These are phyloP conservation scores for Mycothermus thermophilus DNA, from an alignment of 495 filamentous ascomycete genomes.

Conservation along the genomic window DNA sequence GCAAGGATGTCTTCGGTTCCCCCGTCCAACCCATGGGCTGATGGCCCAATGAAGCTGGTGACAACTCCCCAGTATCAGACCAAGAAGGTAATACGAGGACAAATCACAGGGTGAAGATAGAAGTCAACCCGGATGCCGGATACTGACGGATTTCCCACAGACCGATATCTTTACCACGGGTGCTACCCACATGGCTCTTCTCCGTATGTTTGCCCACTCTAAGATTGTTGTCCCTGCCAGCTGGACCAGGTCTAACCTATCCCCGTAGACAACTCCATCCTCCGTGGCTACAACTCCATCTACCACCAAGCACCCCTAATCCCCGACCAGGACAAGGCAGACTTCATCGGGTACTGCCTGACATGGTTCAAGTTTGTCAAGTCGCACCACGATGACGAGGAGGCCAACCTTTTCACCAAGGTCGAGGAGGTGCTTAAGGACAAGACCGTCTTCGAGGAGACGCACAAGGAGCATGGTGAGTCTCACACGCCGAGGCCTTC, in stretches of 20 bases:
- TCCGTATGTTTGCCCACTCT: no score
- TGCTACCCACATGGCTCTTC: conserved; percentile 45
- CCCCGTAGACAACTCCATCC: conserved; percentile 39
- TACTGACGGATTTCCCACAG: conserved; percentile 9
- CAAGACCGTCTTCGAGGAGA: conserved; percentile 31
- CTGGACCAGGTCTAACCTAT: no score
- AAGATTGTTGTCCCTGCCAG: no score
- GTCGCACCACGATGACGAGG: conserved; percentile 42
- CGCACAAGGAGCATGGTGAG: conserved; percentile 38
- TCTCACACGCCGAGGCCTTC: neutral
- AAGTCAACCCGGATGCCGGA: no score
- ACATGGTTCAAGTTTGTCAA: conserved; percentile 40
- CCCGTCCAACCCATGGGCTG: conserved; percentile 32
- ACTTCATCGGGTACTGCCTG: conserved; percentile 38
- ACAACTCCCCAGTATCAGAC: conserved; percentile 33
- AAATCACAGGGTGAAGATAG: neutral
- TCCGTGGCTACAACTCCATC: conserved; percentile 47
- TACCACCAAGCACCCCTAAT: conserved; percentile 37
- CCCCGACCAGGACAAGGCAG: conserved; percentile 26
- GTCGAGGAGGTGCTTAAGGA: conserved; percentile 35
- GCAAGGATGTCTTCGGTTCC: conserved; percentile 27
- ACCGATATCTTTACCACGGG: conserved; percentile 38
- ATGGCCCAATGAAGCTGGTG: conserved; percentile 35
- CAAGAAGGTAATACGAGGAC: conserved; percentile 19
- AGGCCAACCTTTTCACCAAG: conserved; percentile 36